Evolutionary conservation across 257 asterid species (phyloP), one percentile per base, ranked within the genome.

Genomic region (Solanum megistacrolobum): DNA sequence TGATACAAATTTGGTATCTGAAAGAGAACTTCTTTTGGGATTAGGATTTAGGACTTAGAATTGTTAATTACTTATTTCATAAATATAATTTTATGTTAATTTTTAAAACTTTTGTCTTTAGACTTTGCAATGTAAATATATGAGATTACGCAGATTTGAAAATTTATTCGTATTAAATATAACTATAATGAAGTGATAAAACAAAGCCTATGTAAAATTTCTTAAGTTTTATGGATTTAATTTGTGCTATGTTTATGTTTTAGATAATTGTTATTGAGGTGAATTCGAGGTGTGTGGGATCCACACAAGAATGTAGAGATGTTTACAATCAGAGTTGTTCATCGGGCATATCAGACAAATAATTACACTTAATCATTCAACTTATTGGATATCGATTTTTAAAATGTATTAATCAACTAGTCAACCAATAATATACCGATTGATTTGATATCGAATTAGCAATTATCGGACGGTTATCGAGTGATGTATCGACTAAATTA

Each of bases 311-410:
- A 10, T 65, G 16, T 65, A n/a, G 32, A 65, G 6, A 23, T 65
- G 6, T n/a, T 0, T n/a, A 25, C 3, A 23, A 62, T 0, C 11
- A 55, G 10, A 20, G 0, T 20, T 58, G 10, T 20, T 7, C 1
- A 58, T 6, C 2, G 0, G 0, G 0, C 5, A 55, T 0, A 55
- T 58, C 25, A 58, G 5, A 7, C 7, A 0, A 1, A 55, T 20
- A 20, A 55, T 55, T 7, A 55, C 25, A 0, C 5, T 55, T 55
- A 18, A 20, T 3, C n/a, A 55, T 7, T 20, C 11, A 7, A 55
- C 2, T 55, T 55, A 20, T 55, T 62, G 3, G 14, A 20, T 60
- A 21, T 60, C 68, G 0, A 7, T 20, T 7, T 55, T 55, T 20
- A 0, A 55, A 20, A 55, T 55, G 1, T 55, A 55, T 18, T 55